phyloP scores from a whole-genome alignment of 2,329 filamentous ascomycete genomes.

The Pyrenophora tritici-repentis region DNA sequence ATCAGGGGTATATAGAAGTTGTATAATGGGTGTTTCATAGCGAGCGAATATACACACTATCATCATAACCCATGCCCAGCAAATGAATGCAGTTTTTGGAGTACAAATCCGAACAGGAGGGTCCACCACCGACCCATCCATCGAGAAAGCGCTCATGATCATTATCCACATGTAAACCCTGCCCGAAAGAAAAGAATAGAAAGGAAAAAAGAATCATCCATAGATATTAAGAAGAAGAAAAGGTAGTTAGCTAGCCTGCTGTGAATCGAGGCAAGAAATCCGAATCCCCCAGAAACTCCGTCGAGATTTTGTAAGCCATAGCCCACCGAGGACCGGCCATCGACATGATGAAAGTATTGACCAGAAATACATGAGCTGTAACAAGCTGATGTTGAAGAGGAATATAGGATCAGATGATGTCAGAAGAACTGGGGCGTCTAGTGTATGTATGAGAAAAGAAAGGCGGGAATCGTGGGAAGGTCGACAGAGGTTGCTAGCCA shows the following conservation, averaged over 20 bases:
- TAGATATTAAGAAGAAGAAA: neutral
- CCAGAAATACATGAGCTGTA: conserved; percentile 15
- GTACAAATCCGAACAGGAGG: no score
- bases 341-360: conserved; percentile 30
- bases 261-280: conserved; percentile 11
- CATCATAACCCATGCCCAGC: no score
- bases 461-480: neutral
- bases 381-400: conserved; percentile 2
- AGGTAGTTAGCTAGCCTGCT: neutral
- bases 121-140: no score
- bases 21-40: no score
- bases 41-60: no score
- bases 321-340: neutral
- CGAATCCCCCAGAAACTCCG: conserved; percentile 29
- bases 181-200: no score
- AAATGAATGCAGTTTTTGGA: no score
- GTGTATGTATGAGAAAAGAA: neutral
- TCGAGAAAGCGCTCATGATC: no score
- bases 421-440: conserved; percentile 9
- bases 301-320: conserved; percentile 21
- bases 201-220: no score
- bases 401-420: conserved; percentile 1
- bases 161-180: no score
- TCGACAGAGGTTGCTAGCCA: conserved; percentile 13
- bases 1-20: no score